Evolutionary conservation across 768 basidiomycete species (phyloP).

Genomic region (Macrocybe gigantea): DNA sequence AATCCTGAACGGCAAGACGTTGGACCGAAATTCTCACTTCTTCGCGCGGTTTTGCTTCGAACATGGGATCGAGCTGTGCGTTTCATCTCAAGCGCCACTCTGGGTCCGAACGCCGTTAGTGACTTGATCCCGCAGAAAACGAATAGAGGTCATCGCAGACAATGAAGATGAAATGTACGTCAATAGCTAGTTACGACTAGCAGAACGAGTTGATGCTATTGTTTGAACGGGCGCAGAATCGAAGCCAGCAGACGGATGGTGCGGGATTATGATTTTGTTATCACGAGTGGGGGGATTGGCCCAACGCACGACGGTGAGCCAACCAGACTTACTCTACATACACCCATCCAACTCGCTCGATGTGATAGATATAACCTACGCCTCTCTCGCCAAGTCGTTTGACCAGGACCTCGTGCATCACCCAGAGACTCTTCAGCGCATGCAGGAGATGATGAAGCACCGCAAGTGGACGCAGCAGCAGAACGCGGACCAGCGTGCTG

Average conservation of each 20-base stretch:
- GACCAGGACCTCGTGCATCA: slow-evolving; percentile 64
- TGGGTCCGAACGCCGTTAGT: slow-evolving; percentile 11
- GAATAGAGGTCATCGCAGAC: slow-evolving; percentile 89
- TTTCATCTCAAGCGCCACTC: slow-evolving; percentile 6
- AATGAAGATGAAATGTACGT: slow-evolving; percentile 85
- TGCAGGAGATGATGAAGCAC: slow-evolving; percentile 55
- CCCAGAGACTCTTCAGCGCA: slow-evolving; percentile 69
- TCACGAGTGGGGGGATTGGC: slow-evolving; percentile 89
- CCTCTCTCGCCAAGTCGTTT: slow-evolving; percentile 84
- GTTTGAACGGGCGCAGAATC: slow-evolving; percentile 37
- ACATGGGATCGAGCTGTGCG: slow-evolving; percentile 74
- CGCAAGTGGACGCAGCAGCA: slow-evolving; percentile 55
- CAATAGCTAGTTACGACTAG: neutral
- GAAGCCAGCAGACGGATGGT: slow-evolving; percentile 85
- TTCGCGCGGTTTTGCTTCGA: slow-evolving; percentile 89
- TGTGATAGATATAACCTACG: slow-evolving; percentile 78
- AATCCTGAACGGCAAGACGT: slow-evolving; percentile 88
- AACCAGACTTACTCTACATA: neutral
- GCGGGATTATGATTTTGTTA: slow-evolving; percentile 78
- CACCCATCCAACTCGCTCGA: neutral
- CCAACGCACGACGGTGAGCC: slow-evolving; percentile 81
- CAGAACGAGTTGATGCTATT: slow-evolving; percentile 1
- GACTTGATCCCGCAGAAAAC: slow-evolving; percentile 47
- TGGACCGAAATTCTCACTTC: slow-evolving; percentile 78
- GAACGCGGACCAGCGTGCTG: slow-evolving; percentile 68